Percentiles rank a stretch among this genome's conserved stretches.
Evolutionary conservation across 2,329 filamentous ascomycete species (phyloP).

Genomic region (Claviceps sp.): DNA sequence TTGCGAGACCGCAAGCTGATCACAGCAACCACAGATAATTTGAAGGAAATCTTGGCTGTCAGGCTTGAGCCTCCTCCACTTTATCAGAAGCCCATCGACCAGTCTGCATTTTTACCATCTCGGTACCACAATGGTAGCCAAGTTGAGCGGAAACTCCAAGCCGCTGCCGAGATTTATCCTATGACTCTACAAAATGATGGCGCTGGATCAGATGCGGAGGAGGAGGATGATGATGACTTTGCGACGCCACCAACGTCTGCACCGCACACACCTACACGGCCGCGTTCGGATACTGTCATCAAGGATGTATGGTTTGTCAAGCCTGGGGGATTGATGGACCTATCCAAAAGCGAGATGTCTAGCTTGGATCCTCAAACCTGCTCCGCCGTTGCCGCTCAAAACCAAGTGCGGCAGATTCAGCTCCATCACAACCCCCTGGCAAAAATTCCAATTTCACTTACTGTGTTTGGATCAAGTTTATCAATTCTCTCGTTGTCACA

Average conservation of each 20-base stretch:
- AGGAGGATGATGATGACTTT: conserved; percentile 39
- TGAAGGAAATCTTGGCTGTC: conserved; percentile 60
- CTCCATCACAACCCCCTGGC: conserved; percentile 68
- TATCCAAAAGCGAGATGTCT: conserved; percentile 51
- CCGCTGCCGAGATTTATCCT: background rate
- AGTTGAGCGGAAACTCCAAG: conserved; percentile 11
- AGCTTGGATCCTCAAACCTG: conserved; percentile 44
- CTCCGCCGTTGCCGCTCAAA: conserved; percentile 39
- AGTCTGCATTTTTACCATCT: conserved; percentile 11
- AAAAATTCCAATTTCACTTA: conserved; percentile 55
- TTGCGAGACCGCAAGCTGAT: conserved; percentile 78
- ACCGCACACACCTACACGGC: conserved; percentile 34
- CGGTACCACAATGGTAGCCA: conserved; percentile 18
- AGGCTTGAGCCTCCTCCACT: conserved; percentile 47
- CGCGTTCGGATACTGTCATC: conserved; percentile 33
- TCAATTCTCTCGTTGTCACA: conserved; percentile 60
- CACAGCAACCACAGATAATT: conserved; percentile 63
- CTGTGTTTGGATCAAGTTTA: conserved; percentile 57
- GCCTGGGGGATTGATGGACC: conserved; percentile 51
- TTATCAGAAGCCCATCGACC: conserved; percentile 20
- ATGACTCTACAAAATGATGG: conserved; percentile 26
- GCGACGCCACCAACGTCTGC: conserved; percentile 43
- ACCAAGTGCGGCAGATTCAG: conserved; percentile 43
- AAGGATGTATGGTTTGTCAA: conserved; percentile 40
- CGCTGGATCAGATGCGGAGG: conserved; percentile 35